phyloP scores from a whole-genome alignment of 2,329 filamentous ascomycete species.

The Pyrenochaeta sp. region DNA sequence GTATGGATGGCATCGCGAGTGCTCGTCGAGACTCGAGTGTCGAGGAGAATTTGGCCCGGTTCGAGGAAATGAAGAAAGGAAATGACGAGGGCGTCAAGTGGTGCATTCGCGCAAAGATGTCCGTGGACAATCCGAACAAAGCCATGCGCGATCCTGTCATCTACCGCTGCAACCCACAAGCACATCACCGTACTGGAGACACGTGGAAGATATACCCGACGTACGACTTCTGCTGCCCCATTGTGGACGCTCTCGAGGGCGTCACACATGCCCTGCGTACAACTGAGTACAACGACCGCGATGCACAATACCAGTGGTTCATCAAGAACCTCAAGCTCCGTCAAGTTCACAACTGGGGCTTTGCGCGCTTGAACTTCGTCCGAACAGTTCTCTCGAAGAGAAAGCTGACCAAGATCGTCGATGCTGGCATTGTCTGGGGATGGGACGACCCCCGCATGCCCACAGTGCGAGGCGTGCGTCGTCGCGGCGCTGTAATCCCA shows the following conservation, averaged over 20 bases:
- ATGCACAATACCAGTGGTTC: constrained; percentile 89
- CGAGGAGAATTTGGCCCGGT: constrained; percentile 85
- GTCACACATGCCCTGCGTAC: constrained; percentile 84
- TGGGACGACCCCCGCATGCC: constrained; percentile 91
- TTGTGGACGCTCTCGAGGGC: constrained; percentile 81
- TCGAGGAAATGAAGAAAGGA: constrained; percentile 92
- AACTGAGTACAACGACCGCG: constrained; percentile 87
- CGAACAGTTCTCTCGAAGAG: constrained; percentile 84
- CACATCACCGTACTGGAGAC: constrained; percentile 79
- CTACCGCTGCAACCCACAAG: constrained; percentile 83
- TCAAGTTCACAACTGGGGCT: constrained; percentile 84
- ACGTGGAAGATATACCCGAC: constrained; percentile 88
- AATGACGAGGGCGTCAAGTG: constrained; percentile 79
- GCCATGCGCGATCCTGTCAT: constrained; percentile 96
- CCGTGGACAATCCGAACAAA: constrained; percentile 90
- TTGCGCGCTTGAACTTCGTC: constrained; percentile 84
- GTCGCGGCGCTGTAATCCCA: constrained; percentile 79
- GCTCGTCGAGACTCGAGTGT: constrained; percentile 77
- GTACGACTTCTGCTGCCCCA: constrained; percentile 85
- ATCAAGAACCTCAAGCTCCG: constrained; percentile 75
- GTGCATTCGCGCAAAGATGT: constrained; percentile 96
- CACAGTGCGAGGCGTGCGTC: constrained; percentile 78
- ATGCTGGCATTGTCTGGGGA: constrained; percentile 76
- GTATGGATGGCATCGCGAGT: constrained; percentile 84
- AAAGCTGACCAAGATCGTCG: constrained; percentile 84